Evolutionary conservation across 768 basidiomycete species (phyloP).

Genomic region (Coprinellus micaceus): DNA sequence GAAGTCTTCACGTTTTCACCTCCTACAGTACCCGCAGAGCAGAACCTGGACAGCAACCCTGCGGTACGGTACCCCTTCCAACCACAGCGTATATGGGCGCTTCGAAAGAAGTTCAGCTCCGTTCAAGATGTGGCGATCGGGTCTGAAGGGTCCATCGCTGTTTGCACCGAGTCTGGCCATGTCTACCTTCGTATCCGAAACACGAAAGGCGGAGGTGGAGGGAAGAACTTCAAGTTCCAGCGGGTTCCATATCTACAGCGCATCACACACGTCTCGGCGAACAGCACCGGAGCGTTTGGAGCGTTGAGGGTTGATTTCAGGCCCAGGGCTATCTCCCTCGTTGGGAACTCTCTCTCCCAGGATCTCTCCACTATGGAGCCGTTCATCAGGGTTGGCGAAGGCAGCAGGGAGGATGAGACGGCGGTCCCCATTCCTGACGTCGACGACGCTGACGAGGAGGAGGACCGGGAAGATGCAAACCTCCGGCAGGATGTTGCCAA

Average conservation of each 20-base stretch:
- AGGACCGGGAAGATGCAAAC: conserved; percentile 34
- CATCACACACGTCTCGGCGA: conserved; percentile 79
- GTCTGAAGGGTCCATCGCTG: conserved; percentile 80
- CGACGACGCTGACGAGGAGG: conserved; percentile 26
- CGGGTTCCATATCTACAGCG: conserved; percentile 81
- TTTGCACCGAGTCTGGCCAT: conserved; percentile 93
- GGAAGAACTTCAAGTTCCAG: conserved; percentile 71
- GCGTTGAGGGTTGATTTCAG: conserved; percentile 74
- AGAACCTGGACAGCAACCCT: conserved; percentile 25
- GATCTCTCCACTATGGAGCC: conserved; percentile 42
- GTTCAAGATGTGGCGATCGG: conserved; percentile 89
- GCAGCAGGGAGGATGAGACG: neutral
- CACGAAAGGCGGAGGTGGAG: conserved; percentile 22
- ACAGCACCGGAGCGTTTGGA: conserved; percentile 83
- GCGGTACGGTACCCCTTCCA: conserved; percentile 45
- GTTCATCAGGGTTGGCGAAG: neutral
- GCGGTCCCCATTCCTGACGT: neutral
- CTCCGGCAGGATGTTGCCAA: conserved; percentile 35
- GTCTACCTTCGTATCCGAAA: conserved; percentile 80
- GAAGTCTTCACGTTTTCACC: conserved; percentile 82
- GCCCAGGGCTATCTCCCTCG: conserved; percentile 50
- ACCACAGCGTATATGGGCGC: conserved; percentile 88
- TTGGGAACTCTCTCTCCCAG: conserved; percentile 54
- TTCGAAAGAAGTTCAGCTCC: conserved; percentile 81
- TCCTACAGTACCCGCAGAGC: conserved; percentile 22